Percentiles rank a stretch among this genome's conserved stretches.
These are phyloP conservation scores for Metroxylon sagu DNA, from an alignment of 176 grass and related monocot genomes.

Conservation along the genomic window DNA sequence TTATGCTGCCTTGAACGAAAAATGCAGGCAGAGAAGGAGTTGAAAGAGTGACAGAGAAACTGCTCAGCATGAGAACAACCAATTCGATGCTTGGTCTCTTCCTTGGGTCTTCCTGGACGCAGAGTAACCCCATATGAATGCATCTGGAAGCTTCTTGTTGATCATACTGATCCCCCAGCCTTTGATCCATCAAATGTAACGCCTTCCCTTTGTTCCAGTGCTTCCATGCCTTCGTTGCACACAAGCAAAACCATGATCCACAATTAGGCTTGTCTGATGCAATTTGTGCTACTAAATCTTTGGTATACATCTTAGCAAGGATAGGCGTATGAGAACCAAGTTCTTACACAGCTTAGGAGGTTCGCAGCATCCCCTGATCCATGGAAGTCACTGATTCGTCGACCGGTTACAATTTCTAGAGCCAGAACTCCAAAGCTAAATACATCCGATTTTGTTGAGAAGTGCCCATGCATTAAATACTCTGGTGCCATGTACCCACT, in stretches of 20 bases:
- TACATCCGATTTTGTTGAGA: no score
- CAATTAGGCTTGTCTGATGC: no score
- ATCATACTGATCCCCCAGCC: neutral
- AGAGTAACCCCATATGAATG: neutral
- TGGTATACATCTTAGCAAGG: no score
- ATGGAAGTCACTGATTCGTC: neutral
- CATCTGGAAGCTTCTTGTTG: neutral
- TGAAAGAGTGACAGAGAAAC: neutral
- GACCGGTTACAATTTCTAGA: no score
- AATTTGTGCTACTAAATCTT: no score
- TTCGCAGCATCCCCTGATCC: neutral
- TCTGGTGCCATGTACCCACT: no score
- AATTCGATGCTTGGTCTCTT: neutral
- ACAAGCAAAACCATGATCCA: no score
- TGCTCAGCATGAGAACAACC: neutral
- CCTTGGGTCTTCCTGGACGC: neutral
- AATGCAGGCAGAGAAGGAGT: neutral
- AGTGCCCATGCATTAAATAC: no score
- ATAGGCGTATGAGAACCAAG: neutral
- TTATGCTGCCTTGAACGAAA: neutral
- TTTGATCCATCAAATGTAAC: neutral
- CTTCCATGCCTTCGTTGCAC: no score
- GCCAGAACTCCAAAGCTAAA: no score
- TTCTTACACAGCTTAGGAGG: slow-evolving; percentile 1
- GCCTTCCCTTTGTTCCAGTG: no score